Percentiles rank a stretch among this genome's conserved stretches.
Conservation (phyloP, 441 rosid genomes). For the Adansonia grandidieri region DNA sequence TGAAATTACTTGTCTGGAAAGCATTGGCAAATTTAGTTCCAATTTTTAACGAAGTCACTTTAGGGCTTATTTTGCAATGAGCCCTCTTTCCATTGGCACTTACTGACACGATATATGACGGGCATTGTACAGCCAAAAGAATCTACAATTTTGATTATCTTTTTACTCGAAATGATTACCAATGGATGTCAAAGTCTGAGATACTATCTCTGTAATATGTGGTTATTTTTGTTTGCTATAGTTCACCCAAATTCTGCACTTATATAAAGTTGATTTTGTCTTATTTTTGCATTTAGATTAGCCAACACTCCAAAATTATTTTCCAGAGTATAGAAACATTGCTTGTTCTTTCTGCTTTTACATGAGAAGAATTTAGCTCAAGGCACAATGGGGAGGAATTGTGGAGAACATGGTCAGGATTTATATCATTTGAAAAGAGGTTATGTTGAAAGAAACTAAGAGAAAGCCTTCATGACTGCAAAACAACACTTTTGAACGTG, state of each 20-base stretch:
- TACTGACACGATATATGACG: not conserved
- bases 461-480: not conserved
- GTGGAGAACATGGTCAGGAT: not conserved
- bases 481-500: not conserved
- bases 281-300: not conserved
- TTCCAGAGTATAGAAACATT: not conserved
- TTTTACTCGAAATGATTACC: not conserved
- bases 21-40: constrained; percentile 19
- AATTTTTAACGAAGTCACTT: not conserved
- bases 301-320: not conserved
- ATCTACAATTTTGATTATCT: not conserved
- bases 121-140: not conserved
- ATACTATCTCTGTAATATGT: not conserved
- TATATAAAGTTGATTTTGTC: not conserved
- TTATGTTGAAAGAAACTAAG: not conserved
- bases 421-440: not conserved
- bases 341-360: not conserved
- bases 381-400: not conserved
- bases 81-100: not conserved
- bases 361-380: not conserved
- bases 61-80: not conserved
- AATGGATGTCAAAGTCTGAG: not conserved
- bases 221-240: not conserved
- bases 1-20: constrained; percentile 4
- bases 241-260: not conserved